These are phyloP conservation scores for Diphasiastrum complanatum DNA, from an alignment of 83 land plant species.

Conservation along the genomic window DNA sequence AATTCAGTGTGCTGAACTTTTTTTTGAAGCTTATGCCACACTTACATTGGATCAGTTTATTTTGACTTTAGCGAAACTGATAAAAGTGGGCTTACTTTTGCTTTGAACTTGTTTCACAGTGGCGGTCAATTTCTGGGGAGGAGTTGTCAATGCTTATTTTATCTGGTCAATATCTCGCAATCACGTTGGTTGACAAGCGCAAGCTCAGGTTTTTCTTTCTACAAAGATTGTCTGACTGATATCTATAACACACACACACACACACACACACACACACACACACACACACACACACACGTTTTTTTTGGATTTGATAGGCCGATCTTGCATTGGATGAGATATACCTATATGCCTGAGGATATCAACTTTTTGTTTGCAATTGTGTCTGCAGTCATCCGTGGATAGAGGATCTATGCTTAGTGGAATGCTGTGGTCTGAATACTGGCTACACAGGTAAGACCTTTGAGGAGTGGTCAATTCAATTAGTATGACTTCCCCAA, in stretches of 20 bases:
- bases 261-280: too few species aligned
- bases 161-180: slow-evolving; percentile 74
- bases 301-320: too few species aligned
- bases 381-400: slow-evolving; percentile 56
- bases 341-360: background rate
- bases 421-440: slow-evolving; percentile 43
- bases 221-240: background rate
- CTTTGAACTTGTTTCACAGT: slow-evolving; percentile 41
- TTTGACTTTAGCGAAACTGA: too few species aligned
- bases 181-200: slow-evolving; percentile 91
- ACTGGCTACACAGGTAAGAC: slow-evolving; percentile 62
- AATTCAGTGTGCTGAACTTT: too few species aligned
- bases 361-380: background rate
- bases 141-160: slow-evolving; percentile 67
- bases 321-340: background rate
- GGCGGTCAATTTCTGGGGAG: slow-evolving; percentile 72
- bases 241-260: background rate
- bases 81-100: background rate
- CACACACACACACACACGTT: too few species aligned
- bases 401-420: slow-evolving; percentile 52
- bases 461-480: background rate
- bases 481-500: too few species aligned
- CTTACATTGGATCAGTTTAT: background rate
- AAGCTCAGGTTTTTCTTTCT: slow-evolving; percentile 54
- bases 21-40: too few species aligned